A percentile compares a stretch with the other conserved stretches of the same genome.
phyloP scores from a whole-genome alignment of 225 moss, liverwort and hornwort species.

The Sphagnum tenellum region DNA sequence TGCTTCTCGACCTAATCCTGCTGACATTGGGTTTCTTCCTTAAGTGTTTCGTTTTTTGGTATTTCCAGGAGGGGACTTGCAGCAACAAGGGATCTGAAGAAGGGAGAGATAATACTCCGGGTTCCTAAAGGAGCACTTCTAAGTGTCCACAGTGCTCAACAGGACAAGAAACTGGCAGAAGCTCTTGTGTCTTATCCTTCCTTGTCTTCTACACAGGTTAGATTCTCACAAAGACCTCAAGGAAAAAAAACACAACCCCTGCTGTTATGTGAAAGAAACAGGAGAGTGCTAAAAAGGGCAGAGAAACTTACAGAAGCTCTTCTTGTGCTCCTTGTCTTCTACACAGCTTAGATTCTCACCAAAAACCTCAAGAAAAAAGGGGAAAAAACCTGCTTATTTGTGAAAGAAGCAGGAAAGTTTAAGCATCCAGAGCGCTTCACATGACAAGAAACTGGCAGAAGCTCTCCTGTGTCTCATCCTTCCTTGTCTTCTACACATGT shows the following conservation, averaged over 20 bases:
- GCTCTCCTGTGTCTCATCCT: not conserved
- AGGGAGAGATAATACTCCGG: conserved; percentile 73
- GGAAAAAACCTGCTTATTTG: no score
- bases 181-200: conserved; percentile 31
- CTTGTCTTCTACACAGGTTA: conserved; percentile 70
- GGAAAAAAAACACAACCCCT: conserved; percentile 4
- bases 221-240: not conserved
- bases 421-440: no score
- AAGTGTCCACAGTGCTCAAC: conserved; percentile 60
- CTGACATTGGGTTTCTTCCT: no score
- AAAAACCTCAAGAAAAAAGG: no score
- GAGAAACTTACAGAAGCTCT: not conserved
- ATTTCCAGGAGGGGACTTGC: conserved; percentile 72
- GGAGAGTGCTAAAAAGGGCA: no score
- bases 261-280: not conserved
- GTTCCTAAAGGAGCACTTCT: conserved; percentile 77
- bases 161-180: conserved; percentile 51
- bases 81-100: conserved; percentile 55
- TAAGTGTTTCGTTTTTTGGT: not conserved
- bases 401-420: no score
- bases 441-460: no score
- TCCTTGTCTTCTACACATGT: not conserved
- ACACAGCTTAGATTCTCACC: not conserved
- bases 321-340: not conserved
- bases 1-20: no score